Percentiles rank a stretch among this genome's conserved stretches.
These are phyloP conservation scores for Spathaspora passalidarum DNA, from an alignment of 805 yeast species.

Conservation along the genomic window DNA sequence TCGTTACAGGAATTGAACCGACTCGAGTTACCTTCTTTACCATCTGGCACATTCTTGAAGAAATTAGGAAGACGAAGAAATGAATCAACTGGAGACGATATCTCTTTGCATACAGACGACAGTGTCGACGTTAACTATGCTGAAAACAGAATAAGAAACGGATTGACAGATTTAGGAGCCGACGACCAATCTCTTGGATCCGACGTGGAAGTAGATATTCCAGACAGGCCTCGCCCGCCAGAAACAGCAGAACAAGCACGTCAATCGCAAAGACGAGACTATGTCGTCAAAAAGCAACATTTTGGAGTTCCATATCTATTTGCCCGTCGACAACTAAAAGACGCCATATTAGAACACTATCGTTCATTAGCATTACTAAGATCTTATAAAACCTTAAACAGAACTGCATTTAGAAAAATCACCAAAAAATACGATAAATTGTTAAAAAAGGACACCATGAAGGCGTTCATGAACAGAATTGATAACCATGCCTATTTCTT, in stretches of 20 bases:
- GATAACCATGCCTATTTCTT: slow-evolving; percentile 53
- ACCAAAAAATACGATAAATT: slow-evolving; percentile 88
- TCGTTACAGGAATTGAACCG: slow-evolving; percentile 21
- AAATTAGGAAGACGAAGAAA: slow-evolving; percentile 10
- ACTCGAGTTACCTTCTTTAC: slow-evolving; percentile 41
- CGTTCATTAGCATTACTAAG: slow-evolving; percentile 66
- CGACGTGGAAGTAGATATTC: slow-evolving; percentile 5
- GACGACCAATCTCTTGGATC: slow-evolving; percentile 13
- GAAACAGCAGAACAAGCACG: slow-evolving; percentile 18
- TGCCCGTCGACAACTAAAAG: slow-evolving; percentile 66
- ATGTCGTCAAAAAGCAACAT: slow-evolving; percentile 26
- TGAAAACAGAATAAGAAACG: slow-evolving; percentile 40
- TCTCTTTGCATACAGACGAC: slow-evolving; percentile 10
- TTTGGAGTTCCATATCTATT: slow-evolving; percentile 54
- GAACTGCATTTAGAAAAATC: slow-evolving; percentile 87
- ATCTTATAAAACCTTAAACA: slow-evolving; percentile 71
- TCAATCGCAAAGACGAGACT: slow-evolving; percentile 45
- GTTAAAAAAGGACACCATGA: slow-evolving; percentile 39
- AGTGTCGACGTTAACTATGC: slow-evolving; percentile 29
- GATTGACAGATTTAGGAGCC: slow-evolving; percentile 12
- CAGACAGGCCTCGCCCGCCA: slow-evolving; percentile 4
- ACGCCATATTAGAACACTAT: slow-evolving; percentile 70
- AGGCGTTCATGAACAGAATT: slow-evolving; percentile 54
- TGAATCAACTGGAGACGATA: slow-evolving; percentile 8
- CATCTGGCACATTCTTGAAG: slow-evolving; percentile 30